phyloP scores from a whole-genome alignment of 179 eudicot genomes.

The Heliamphora ciliata region DNA sequence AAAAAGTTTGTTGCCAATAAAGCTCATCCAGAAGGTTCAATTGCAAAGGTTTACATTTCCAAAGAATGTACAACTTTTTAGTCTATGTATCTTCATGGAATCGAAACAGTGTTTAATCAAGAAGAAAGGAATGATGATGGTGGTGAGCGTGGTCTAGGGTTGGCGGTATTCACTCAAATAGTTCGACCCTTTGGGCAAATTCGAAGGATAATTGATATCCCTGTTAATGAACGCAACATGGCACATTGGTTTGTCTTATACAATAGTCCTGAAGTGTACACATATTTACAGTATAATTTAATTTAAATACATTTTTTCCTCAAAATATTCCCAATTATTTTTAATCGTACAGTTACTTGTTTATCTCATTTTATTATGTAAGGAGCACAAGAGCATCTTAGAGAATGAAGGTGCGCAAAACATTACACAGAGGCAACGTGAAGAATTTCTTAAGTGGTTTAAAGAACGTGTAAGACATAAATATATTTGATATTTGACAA shows the following conservation, averaged over 20 bases:
- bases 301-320: too few species aligned
- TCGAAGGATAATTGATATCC: neutral
- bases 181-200: neutral
- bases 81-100: neutral
- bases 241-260: neutral
- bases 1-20: too few species aligned
- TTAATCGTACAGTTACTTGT: too few species aligned
- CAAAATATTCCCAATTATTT: too few species aligned
- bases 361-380: too few species aligned
- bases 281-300: neutral
- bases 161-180: neutral
- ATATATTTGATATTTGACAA: too few species aligned
- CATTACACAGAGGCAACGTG: too few species aligned
- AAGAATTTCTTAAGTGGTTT: too few species aligned
- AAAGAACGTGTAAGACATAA: too few species aligned
- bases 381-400: too few species aligned
- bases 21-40: neutral
- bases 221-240: neutral
- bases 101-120: neutral
- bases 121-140: neutral
- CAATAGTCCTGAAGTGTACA: neutral
- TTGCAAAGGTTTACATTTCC: neutral
- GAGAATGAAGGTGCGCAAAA: too few species aligned
- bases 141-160: neutral
- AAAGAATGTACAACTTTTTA: neutral